Evolutionary conservation across 306 rosid genomes (phyloP).

Genomic region (Trifolium subterraneum): DNA sequence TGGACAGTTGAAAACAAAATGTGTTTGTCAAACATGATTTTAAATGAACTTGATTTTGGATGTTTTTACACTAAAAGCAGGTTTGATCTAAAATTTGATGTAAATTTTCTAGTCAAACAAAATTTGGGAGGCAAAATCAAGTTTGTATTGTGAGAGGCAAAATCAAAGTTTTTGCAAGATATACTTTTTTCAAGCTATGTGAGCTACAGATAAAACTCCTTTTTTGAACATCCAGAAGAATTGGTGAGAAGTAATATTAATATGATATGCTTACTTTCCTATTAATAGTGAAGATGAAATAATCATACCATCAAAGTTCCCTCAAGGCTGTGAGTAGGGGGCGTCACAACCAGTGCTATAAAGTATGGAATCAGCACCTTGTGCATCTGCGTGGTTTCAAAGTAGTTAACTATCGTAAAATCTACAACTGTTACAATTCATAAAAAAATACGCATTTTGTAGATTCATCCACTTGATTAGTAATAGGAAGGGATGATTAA

Average conservation of each 20-base stretch:
- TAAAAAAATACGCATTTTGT: constrained; percentile 1
- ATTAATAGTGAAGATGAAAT: constrained; percentile 33
- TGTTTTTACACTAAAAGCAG: background rate
- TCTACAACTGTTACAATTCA: constrained; percentile 14
- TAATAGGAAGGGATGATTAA: background rate
- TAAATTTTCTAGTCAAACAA: background rate
- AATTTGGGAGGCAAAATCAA: background rate
- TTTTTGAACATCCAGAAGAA: constrained; percentile 24
- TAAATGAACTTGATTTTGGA: constrained; percentile 4
- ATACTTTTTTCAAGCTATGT: background rate
- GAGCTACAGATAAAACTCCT: constrained; percentile 3
- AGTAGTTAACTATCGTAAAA: background rate
- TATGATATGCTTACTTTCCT: constrained; percentile 20
- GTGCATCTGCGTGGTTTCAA: constrained; percentile 72
- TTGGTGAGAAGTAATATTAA: constrained; percentile 20
- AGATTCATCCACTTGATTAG: background rate
- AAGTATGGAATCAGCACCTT: constrained; percentile 81
- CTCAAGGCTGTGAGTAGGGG: constrained; percentile 84
- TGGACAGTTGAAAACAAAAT: background rate
- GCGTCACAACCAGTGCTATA: constrained; percentile 71
- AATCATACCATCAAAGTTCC: constrained; percentile 88
- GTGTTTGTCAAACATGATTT: background rate
- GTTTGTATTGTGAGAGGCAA: background rate
- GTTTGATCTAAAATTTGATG: background rate
- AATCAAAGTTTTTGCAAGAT: no score